Base-by-base conservation (phyloP, 176 grass and related monocot species). In the Zea luxurians region DNA sequence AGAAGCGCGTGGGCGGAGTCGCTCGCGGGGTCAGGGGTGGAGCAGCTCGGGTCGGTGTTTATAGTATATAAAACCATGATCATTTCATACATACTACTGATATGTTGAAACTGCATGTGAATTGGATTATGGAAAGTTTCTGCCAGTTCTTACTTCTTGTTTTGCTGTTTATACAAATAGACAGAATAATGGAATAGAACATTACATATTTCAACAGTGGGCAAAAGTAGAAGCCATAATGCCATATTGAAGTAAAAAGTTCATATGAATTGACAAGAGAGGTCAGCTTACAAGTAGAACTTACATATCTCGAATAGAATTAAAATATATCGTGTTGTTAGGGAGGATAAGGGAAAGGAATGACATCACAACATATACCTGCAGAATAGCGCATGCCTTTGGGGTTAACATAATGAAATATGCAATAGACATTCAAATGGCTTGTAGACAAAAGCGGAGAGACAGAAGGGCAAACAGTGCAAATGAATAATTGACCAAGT, bases 291-390 rank as follows among this genome's bases (percentile, higher is more conserved):
- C 6, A 80, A 71, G 49, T 71, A 20, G 34, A 65, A 81, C 96
- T 92, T 88, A 98, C 96, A 98, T 85, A 84, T 98, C 96, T 83
- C 96, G 77, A 55, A 98, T 89, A 53, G 96, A 94, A 73, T 90
- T 90, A 59, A 98, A 98, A 78, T 92, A 98, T 82, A 98, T 98
- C 64, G 92, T 81, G 9, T 78, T 86, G 8, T 72, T 43, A 54
- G 81, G 90, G 40, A 99, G 68, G 50, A 92, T 82, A 67, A 98
- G 96, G 16, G 89, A 92, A 58, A 92, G 68, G 73, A 98, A 98
- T 17, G 96, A 98, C 96, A 98, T 98, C 81, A 98, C 81, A 57
- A 92, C 76, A 89, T 92, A 98, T 55, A 98, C 96, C 96, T 98
- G 90, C 70, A 89, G 71, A 66, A 83, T 3, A 60, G 21, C 5